A percentile compares a stretch with the other conserved stretches of the same genome.
Evolutionary conservation across 257 asterid species (phyloP).

Genomic region (Nicotiana noctiflora): DNA sequence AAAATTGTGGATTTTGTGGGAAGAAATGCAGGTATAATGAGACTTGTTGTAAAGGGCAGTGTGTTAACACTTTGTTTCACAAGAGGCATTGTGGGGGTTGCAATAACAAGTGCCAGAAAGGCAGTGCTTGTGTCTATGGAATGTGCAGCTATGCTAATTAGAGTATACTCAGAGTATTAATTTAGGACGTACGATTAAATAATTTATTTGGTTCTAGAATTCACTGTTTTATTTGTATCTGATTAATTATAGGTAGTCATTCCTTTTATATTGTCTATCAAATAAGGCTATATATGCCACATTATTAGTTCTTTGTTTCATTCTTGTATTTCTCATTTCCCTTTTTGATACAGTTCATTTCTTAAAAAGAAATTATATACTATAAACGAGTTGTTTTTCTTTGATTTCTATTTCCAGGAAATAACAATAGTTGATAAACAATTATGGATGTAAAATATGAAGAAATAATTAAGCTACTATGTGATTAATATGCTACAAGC

Average conservation of each 20-base stretch:
- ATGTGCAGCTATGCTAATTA: conserved; percentile 57
- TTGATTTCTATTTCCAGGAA: not conserved
- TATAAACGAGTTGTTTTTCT: not conserved
- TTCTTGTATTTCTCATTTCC: not conserved
- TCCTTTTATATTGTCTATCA: not conserved
- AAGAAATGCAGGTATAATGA: conserved; percentile 40
- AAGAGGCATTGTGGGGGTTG: conserved; percentile 64
- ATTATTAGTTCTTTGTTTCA: not conserved
- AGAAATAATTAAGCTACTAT: too few species aligned
- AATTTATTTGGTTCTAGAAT: not conserved
- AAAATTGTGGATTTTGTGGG: conserved; percentile 66
- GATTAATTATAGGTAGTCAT: not conserved
- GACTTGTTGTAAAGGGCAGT: conserved; percentile 62
- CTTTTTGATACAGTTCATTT: not conserved
- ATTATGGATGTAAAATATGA: too few species aligned
- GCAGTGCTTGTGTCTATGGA: conserved; percentile 41
- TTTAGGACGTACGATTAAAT: not conserved
- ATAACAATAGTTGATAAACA: not conserved
- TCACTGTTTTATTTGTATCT: not conserved
- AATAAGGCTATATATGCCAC: not conserved
- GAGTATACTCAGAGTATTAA: not conserved
- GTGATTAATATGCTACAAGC: too few species aligned
- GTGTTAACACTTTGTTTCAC: conserved; percentile 36
- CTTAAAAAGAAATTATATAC: not conserved
- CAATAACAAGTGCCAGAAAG: conserved; percentile 37